A percentile compares a stretch with the other conserved stretches of the same genome.
These are phyloP conservation scores for Blepharisma japonicum DNA, from an alignment of 73 alveolate genomes.

Conservation along the genomic window DNA sequence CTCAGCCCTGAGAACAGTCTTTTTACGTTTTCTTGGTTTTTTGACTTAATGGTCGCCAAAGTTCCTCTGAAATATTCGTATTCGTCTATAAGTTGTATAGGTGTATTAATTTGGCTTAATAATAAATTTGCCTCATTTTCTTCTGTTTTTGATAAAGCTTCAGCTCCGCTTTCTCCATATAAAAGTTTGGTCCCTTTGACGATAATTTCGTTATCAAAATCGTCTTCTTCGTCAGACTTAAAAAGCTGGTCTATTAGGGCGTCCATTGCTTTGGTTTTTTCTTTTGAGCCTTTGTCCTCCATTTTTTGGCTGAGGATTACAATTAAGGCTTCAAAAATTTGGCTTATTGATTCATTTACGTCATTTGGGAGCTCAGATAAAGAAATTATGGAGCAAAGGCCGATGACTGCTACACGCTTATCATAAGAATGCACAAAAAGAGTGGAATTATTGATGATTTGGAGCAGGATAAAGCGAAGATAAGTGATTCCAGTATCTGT, in stretches of 20 bases:
- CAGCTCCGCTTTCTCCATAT: not conserved
- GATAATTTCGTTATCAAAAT: conserved; percentile 11
- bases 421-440: not conserved
- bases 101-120: not conserved
- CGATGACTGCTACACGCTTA: not conserved
- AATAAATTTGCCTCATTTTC: conserved; percentile 14
- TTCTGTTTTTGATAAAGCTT: not conserved
- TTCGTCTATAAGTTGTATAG: not conserved
- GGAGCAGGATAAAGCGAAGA: conserved; percentile 2
- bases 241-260: not conserved
- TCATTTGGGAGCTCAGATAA: conserved; percentile 8
- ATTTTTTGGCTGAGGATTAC: not conserved
- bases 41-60: not conserved
- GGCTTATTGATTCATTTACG: not conserved
- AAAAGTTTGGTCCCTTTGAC: conserved; percentile 6
- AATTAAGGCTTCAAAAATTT: conserved; percentile 25
- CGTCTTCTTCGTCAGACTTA: not conserved
- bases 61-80: not conserved
- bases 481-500: not conserved
- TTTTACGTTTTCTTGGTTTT: not conserved
- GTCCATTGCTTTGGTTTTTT: not conserved
- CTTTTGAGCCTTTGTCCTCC: not conserved
- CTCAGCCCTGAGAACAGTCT: conserved; percentile 1
- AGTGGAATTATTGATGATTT: not conserved
- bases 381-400: not conserved